Base-by-base conservation (phyloP, 2,329 filamentous ascomycete genomes). In the Aspergillus floridensis region DNA sequence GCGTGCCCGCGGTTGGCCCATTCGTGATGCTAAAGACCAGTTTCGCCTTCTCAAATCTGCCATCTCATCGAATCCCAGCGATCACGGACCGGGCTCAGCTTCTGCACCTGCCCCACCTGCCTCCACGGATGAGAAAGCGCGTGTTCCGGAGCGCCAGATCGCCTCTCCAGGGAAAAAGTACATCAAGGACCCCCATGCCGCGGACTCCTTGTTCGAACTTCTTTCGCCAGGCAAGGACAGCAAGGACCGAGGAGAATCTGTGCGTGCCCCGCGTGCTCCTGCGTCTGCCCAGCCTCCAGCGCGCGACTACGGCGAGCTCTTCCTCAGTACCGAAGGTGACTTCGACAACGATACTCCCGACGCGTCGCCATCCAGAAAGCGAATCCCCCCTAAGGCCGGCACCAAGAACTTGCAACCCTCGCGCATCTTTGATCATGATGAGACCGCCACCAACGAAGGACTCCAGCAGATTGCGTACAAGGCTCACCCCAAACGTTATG, bases 1-100 rank as follows among this genome's bases (percentile, higher is more conserved):
- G 72, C 88, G 89, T 56, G 91, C 91, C 58, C 90, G 89, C 74
- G 96, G 95, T 78, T 99, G 95, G 95, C 95, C 95, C 57, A 96
- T 99, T 72, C 86, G 87, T 67, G 92, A 96, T 73, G 90, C 88
- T 72, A 86, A 86, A 69, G 92, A 96, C 56, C 93, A 98, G 79
- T 83, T 89, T 67, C 88, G 86, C 69, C 80, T 96, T 69, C 91
- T 96, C 68, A 81, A 84, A 64, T 81, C 80, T 64, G 78, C 86
- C 68, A 65, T 70, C 47, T 70, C 72, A 21, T 66, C 69, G 7
- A 58, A 64, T 50, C 60, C 66, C 32, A 55, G 63, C 3, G 51
- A 50, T 44, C 52, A 60, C 19, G 63, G 58, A 26, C 49, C 52
- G 58, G 51, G 54, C 4, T 52, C 55, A 16, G 14, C 56, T 41